Percentiles rank a stretch among this genome's conserved stretches.
Evolutionary conservation across 257 asterid species (phyloP).

Genomic region (Ligustrum vulgare): DNA sequence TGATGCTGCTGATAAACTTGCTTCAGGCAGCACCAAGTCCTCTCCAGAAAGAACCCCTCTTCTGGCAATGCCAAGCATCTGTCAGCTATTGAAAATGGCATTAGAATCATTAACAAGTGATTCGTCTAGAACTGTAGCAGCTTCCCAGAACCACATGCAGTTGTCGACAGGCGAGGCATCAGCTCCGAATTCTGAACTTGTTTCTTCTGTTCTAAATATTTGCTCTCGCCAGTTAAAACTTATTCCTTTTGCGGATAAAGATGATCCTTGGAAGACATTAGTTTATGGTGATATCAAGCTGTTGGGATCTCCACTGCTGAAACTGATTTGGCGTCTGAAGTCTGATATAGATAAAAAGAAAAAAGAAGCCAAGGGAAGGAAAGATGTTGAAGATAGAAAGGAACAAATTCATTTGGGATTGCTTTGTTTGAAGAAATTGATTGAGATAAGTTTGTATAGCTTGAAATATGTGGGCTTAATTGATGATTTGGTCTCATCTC

Average conservation of each 20-base stretch:
- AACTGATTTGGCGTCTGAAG: constrained; percentile 55
- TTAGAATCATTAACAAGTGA: constrained; percentile 38
- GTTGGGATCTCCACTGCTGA: constrained; percentile 69
- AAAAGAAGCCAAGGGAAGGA: constrained; percentile 55
- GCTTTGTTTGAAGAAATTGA: constrained; percentile 66
- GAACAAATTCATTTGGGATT: constrained; percentile 57
- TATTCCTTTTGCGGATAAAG: constrained; percentile 44
- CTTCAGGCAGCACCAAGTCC: constrained; percentile 37
- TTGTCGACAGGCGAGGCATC: constrained; percentile 42
- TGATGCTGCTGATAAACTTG: constrained; percentile 47
- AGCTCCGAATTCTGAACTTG: constrained; percentile 37
- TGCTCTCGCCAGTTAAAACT: constrained; percentile 54
- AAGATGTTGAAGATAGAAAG: constrained; percentile 54
- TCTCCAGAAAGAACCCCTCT: constrained; percentile 63
- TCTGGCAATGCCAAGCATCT: constrained; percentile 65
- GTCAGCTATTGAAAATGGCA: constrained; percentile 50
- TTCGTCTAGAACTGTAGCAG: constrained; percentile 30
- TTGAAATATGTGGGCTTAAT: constrained; percentile 48
- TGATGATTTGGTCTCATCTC: constrained; percentile 53
- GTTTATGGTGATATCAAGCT: constrained; percentile 66
- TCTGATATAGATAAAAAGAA: constrained; percentile 37
- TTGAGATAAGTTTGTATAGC: constrained; percentile 46
- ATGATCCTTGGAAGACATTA: constrained; percentile 61
- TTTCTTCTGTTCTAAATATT: constrained; percentile 43
- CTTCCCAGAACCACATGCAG: constrained; percentile 62